Percentiles rank a stretch among this genome's conserved stretches.
phyloP scores from a whole-genome alignment of 108 stramenopile species.

The Skeletonema potamos region DNA sequence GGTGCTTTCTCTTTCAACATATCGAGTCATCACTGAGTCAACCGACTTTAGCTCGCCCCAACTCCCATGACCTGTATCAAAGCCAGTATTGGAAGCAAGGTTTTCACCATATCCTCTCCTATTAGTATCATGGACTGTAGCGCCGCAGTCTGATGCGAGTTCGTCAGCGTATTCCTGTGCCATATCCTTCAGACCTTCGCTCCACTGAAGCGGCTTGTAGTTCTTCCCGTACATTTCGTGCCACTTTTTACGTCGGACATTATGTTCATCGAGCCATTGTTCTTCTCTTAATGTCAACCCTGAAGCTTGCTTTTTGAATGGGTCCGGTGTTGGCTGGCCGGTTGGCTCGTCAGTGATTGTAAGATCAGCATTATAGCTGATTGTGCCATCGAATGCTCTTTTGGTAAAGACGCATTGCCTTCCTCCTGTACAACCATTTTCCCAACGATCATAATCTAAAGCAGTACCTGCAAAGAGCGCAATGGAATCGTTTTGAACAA shows the following conservation, averaged over 20 bases:
- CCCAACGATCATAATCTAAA: neutral
- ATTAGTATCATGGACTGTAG: neutral
- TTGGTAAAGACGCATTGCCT: neutral
- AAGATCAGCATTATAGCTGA: neutral
- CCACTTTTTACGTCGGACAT: neutral
- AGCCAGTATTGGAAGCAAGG: constrained; percentile 23
- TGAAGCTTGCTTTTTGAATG: neutral
- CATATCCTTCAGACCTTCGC: neutral
- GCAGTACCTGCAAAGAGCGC: neutral
- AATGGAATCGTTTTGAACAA: neutral
- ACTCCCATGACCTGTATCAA: neutral
- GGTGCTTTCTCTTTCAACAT: neutral
- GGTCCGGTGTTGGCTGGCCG: neutral
- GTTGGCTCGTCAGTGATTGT: neutral
- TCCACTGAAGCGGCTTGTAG: neutral
- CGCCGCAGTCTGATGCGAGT: neutral
- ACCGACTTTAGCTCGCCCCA: neutral
- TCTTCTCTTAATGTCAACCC: neutral
- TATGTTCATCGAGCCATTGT: neutral
- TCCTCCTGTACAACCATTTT: neutral
- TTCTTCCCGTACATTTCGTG: neutral
- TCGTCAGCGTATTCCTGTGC: neutral
- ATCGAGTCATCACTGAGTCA: neutral
- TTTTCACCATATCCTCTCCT: constrained; percentile 22
- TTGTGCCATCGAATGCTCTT: neutral